Evolutionary conservation across 768 basidiomycete genomes (phyloP).

Genomic region (Phylloporus rhodoxanthus): DNA sequence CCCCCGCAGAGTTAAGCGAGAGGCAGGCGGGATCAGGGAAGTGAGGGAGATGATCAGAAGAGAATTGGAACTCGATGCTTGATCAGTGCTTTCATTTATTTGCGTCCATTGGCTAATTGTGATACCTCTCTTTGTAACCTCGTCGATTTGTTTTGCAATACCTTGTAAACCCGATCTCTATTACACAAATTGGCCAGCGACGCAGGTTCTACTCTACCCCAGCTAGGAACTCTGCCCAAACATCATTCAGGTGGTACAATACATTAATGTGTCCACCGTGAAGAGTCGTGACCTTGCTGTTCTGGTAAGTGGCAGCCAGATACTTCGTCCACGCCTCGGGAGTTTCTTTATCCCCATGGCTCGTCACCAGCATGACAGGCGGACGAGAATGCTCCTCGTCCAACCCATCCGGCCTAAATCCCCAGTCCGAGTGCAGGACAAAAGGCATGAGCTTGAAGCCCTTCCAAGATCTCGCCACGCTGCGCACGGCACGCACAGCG

Average conservation of each 20-base stretch:
- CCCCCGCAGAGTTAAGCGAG: constrained; percentile 64
- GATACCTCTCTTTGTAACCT: constrained; percentile 10
- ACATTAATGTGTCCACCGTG: constrained; percentile 47
- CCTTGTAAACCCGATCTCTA: constrained; percentile 5
- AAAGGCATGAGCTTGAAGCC: constrained; percentile 42
- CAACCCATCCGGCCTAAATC: constrained; percentile 36
- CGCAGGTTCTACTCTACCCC: constrained; percentile 9
- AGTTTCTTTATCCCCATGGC: constrained; percentile 38
- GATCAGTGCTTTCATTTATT: constrained; percentile 29
- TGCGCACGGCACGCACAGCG: constrained; percentile 39
- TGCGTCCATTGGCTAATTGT: constrained; percentile 11
- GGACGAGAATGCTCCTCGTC: constrained; percentile 42
- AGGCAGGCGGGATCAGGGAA: constrained; percentile 68
- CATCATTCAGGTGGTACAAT: constrained; percentile 40
- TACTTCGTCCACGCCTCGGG: constrained; percentile 43
- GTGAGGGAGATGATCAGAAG: constrained; percentile 77
- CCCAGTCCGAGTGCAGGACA: constrained; percentile 49
- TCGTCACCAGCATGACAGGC: constrained; percentile 41
- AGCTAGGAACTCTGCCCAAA: constrained; percentile 36
- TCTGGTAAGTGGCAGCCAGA: constrained; percentile 43
- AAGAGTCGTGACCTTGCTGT: constrained; percentile 36
- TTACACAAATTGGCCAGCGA: background rate
- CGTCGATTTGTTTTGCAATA: constrained; percentile 23
- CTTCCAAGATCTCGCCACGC: constrained; percentile 46
- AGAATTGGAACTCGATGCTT: constrained; percentile 69